Evolutionary conservation across 306 rosid species (phyloP).

Genomic region (Prunus salicina): DNA sequence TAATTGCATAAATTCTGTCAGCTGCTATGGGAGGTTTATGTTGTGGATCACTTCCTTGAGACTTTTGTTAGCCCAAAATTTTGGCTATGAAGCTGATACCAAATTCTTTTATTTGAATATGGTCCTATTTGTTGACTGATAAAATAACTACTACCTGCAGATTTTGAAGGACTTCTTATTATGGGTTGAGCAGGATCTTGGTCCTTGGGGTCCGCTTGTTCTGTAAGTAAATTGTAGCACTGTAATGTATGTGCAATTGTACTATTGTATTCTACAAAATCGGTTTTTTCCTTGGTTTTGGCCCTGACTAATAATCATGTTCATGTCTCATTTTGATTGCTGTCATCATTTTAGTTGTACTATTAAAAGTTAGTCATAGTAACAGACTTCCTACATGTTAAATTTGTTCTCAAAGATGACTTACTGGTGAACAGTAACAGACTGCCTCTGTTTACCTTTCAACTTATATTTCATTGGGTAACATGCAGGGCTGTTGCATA

Average conservation of each 20-base stretch:
- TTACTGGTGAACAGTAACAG: background rate
- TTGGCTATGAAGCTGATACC: background rate
- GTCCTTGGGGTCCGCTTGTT: conserved; percentile 89
- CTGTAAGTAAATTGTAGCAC: conserved; percentile 52
- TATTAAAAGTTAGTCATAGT: background rate
- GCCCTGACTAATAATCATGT: background rate
- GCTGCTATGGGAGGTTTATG: background rate
- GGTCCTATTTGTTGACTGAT: background rate
- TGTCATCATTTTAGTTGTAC: background rate
- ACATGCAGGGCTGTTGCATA: conserved; percentile 70
- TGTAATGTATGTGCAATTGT: background rate
- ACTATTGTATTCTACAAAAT: background rate
- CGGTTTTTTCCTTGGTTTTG: background rate
- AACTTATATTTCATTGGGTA: conserved; percentile 12
- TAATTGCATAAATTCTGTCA: background rate
- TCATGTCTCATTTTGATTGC: background rate
- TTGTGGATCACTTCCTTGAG: background rate
- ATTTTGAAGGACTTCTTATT: conserved; percentile 74
- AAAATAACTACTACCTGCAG: conserved; percentile 23
- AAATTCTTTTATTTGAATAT: background rate
- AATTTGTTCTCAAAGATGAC: background rate
- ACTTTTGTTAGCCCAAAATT: background rate
- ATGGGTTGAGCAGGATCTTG: conserved; percentile 94
- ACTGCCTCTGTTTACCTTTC: background rate
- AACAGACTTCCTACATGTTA: background rate